Percentiles rank a stretch among this genome's conserved stretches.
Evolutionary conservation across 108 stramenopile genomes (phyloP).

Genomic region (Schizochytrium sp.): DNA sequence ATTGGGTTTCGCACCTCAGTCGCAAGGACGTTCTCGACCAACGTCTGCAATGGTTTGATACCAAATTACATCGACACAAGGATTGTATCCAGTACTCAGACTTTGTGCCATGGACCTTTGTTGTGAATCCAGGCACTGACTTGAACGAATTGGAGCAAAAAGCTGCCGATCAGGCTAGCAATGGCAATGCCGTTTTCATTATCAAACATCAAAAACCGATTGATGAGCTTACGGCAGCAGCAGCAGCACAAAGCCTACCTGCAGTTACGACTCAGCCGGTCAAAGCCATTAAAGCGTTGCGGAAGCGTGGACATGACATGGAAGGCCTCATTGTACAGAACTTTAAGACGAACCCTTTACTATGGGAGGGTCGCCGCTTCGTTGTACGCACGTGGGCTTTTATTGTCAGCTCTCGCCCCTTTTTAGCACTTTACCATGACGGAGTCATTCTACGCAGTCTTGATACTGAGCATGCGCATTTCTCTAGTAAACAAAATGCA

Average conservation of each 20-base stretch:
- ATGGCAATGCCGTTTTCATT: neutral
- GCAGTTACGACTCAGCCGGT: neutral
- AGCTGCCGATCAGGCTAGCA: neutral
- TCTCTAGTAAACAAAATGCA: neutral
- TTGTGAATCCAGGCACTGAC: conserved; percentile 19
- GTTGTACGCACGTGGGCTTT: conserved; percentile 59
- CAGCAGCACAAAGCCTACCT: conserved; percentile 1
- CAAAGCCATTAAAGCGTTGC: conserved; percentile 54
- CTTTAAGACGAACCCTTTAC: conserved; percentile 36
- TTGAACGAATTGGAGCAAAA: conserved; percentile 33
- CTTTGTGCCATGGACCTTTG: conserved; percentile 54
- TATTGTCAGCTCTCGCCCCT: conserved; percentile 12
- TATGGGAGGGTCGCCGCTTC: conserved; percentile 57
- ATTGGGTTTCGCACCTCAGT: conserved; percentile 27
- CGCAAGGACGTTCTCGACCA: conserved; percentile 48
- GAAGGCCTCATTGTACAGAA: conserved; percentile 47
- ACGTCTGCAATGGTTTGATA: conserved; percentile 45
- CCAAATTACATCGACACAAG: conserved; percentile 32
- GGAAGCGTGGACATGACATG: conserved; percentile 61
- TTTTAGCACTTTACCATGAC: conserved; percentile 51
- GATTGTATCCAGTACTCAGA: conserved; percentile 8
- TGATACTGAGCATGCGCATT: neutral
- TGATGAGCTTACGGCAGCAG: conserved; percentile 44
- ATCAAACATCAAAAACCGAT: conserved; percentile 56
- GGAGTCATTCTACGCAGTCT: conserved; percentile 43